Conservation (phyloP, 2,329 filamentous ascomycete genomes). For the Pestalotiopsis sp. region DNA sequence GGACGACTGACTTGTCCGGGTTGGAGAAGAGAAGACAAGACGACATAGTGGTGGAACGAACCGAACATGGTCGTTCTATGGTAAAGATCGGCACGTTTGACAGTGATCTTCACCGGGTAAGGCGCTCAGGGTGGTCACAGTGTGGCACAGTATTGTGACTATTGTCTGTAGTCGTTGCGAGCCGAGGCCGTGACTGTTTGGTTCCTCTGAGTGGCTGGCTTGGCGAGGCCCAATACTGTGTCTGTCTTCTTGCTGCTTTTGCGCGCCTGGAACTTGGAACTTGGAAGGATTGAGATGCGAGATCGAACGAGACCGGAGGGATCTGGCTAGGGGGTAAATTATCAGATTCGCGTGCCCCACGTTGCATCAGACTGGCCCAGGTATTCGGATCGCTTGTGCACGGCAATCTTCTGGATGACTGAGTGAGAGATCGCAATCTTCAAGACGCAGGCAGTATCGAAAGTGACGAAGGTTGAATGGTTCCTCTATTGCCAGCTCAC, state of each 20-base stretch:
- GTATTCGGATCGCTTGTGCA: background rate
- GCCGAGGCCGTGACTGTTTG: background rate
- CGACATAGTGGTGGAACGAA: constrained; percentile 15
- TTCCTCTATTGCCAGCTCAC: background rate
- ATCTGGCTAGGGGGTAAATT: background rate
- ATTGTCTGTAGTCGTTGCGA: background rate
- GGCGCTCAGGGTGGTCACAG: background rate
- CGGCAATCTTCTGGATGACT: background rate
- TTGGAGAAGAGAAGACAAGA: constrained; percentile 58
- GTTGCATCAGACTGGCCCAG: background rate
- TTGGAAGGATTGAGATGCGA: background rate
- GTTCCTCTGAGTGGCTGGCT: background rate
- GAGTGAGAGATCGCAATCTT: background rate
- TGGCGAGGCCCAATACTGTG: background rate
- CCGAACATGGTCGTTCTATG: background rate
- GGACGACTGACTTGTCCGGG: constrained; percentile 48
- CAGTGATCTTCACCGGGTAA: background rate
- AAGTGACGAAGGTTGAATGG: background rate
- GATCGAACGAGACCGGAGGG: background rate
- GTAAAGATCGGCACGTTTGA: background rate
- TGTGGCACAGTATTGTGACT: background rate
- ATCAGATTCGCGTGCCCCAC: constrained; percentile 2
- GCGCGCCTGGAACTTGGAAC: background rate
- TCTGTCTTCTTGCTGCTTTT: background rate
- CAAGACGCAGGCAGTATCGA: background rate